Percentiles rank a stretch among this genome's conserved stretches.
phyloP scores from a whole-genome alignment of 306 rosid genomes.

The Dalbergia cultrata region DNA sequence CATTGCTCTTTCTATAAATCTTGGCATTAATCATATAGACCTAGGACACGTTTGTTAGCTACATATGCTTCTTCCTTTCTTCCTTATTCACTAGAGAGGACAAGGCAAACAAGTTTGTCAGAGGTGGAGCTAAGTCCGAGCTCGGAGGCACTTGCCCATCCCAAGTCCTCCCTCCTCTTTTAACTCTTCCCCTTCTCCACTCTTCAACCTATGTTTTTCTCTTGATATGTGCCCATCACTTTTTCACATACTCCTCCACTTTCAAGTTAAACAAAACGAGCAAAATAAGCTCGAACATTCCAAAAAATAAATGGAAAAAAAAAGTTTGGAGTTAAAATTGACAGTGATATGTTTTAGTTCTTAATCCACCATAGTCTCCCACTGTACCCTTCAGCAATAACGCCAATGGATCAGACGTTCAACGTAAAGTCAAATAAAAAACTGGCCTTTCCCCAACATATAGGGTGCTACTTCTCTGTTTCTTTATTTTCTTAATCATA shows the following conservation, averaged over 20 bases:
- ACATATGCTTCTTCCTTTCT: not conserved
- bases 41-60: not conserved
- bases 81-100: not conserved
- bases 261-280: not conserved
- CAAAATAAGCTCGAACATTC: not conserved
- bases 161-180: not conserved
- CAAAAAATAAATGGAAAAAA: not conserved
- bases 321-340: not conserved
- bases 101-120: conserved; percentile 18
- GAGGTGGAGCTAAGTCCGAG: conserved; percentile 28
- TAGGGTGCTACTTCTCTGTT: not conserved
- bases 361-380: conserved; percentile 10
- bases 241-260: not conserved
- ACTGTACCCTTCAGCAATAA: not conserved
- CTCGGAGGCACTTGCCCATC: not conserved
- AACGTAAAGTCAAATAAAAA: not conserved
- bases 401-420: not conserved
- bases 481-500: not conserved
- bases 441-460: not conserved
- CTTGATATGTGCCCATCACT: not conserved
- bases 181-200: not conserved
- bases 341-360: conserved; percentile 13
- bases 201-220: not conserved
- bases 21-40: not conserved
- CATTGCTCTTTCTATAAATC: conserved; percentile 19